Evolutionary conservation across 1,139 yeast genomes (phyloP).

Genomic region (Magnusiomyces ingens): DNA sequence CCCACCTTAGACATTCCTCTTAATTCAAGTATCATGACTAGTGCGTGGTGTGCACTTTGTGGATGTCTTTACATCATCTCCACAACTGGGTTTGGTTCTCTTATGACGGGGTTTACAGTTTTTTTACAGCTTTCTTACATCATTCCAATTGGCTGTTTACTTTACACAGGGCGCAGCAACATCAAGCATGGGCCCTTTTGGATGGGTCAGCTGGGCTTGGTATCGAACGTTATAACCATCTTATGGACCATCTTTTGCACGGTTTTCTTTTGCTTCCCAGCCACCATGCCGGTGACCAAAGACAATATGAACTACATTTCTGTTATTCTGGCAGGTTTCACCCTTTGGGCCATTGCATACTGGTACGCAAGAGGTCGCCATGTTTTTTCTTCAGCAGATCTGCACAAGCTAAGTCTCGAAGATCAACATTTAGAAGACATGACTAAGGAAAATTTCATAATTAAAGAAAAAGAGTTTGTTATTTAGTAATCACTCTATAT

Average conservation of each 20-base stretch:
- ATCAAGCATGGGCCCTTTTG: conserved; percentile 65
- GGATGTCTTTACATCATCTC: conserved; percentile 50
- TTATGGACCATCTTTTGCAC: conserved; percentile 59
- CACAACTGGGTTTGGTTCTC: conserved; percentile 48
- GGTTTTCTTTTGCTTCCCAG: conserved; percentile 64
- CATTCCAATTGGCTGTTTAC: conserved; percentile 47
- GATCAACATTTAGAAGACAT: no score
- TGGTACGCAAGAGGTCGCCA: conserved; percentile 11
- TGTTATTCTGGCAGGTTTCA: conserved; percentile 34
- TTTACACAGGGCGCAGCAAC: conserved; percentile 50
- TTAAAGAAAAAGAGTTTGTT: no score
- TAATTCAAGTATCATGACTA: conserved; percentile 49
- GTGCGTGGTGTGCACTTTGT: conserved; percentile 42
- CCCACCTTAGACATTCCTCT: conserved; percentile 44
- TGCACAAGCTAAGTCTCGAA: no score
- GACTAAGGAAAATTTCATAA: no score
- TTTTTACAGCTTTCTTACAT: conserved; percentile 45
- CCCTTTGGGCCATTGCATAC: background rate
- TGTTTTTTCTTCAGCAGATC: no score
- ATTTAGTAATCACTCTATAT: no score
- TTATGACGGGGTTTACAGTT: conserved; percentile 51
- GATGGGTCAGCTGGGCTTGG: conserved; percentile 56
- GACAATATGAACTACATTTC: conserved; percentile 70
- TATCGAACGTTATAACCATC: conserved; percentile 53
- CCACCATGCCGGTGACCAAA: conserved; percentile 58